A percentile compares a stretch with the other conserved stretches of the same genome.
Evolutionary conservation across 306 rosid genomes (phyloP).

Genomic region (Malus domestica): DNA sequence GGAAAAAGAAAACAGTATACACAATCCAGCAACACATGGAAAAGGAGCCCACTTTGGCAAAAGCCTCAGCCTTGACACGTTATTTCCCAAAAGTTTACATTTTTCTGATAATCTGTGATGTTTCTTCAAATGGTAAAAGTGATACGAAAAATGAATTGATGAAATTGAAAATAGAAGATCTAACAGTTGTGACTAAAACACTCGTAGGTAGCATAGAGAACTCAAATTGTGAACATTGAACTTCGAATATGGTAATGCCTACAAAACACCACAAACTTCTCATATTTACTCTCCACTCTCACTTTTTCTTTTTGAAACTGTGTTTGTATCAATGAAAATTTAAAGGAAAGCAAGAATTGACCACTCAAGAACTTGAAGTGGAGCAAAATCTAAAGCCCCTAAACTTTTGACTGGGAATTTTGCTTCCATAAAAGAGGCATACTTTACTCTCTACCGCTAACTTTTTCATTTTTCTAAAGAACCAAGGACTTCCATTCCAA

Average conservation of each 20-base stretch:
- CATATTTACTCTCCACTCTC: not conserved
- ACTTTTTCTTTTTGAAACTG: no score
- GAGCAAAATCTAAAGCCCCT: slow-evolving; percentile 5
- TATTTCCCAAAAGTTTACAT: not conserved
- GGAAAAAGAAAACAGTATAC: not conserved
- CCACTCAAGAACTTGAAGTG: not conserved
- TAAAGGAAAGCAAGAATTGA: not conserved
- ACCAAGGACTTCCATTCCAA: slow-evolving; percentile 23
- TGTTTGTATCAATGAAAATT: not conserved
- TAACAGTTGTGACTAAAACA: no score
- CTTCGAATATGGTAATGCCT: not conserved
- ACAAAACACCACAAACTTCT: not conserved
- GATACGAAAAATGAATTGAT: no score
- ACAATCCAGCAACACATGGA: not conserved
- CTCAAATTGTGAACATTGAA: not conserved
- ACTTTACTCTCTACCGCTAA: slow-evolving; percentile 14
- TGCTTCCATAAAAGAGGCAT: slow-evolving; percentile 28
- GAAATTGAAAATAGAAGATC: no score
- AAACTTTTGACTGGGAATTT: slow-evolving; percentile 22
- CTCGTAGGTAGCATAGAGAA: not conserved
- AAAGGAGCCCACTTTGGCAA: not conserved
- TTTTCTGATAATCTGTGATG: no score
- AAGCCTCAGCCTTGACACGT: not conserved
- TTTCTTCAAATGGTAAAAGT: no score
- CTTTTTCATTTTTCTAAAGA: slow-evolving; percentile 28